Evolutionary conservation across 2,329 filamentous ascomycete species (phyloP).

Genomic region (Stemphylium lycopersici): DNA sequence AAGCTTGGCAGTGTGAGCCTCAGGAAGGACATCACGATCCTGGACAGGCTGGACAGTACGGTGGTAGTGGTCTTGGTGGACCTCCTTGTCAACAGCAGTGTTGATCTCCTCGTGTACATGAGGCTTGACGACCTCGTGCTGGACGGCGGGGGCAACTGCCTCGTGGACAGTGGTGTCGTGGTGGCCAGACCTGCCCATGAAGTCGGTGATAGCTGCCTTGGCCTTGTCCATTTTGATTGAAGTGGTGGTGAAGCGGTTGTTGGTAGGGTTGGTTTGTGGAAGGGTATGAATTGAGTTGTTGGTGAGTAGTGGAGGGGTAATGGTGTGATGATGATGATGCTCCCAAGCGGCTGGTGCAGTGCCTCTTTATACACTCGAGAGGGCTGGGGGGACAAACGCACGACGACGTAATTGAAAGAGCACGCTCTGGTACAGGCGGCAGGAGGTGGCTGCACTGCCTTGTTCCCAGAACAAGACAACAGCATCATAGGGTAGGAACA

Average conservation of each 20-base stretch:
- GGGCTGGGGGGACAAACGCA: conserved; percentile 13
- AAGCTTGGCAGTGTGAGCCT: conserved; percentile 67
- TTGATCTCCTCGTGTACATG: conserved; percentile 67
- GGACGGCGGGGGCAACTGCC: conserved; percentile 64
- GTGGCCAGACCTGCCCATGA: conserved; percentile 66
- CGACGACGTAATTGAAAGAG: conserved; percentile 33
- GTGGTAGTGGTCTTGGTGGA: conserved; percentile 76
- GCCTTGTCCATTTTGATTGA: conserved; percentile 63
- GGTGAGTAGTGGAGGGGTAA: conserved; percentile 2
- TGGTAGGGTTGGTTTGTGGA: conserved; percentile 2
- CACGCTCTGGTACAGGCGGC: conserved; percentile 2
- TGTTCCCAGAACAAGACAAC: background rate
- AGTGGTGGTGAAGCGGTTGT: conserved; percentile 3
- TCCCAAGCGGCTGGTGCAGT: conserved; percentile 7
- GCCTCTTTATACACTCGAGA: conserved; percentile 28
- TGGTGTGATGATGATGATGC: conserved; percentile 23
- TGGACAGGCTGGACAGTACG: conserved; percentile 70
- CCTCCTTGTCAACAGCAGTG: conserved; percentile 69
- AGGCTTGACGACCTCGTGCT: conserved; percentile 65
- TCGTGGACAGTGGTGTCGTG: conserved; percentile 75
- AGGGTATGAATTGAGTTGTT: conserved; percentile 3
- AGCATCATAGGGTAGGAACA: conserved; percentile 8
- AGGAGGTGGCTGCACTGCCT: background rate
- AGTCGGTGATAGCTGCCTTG: conserved; percentile 66
- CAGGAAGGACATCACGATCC: conserved; percentile 62